Conservation (phyloP, 2,329 filamentous ascomycete genomes). For the Cercospora janseana region DNA sequence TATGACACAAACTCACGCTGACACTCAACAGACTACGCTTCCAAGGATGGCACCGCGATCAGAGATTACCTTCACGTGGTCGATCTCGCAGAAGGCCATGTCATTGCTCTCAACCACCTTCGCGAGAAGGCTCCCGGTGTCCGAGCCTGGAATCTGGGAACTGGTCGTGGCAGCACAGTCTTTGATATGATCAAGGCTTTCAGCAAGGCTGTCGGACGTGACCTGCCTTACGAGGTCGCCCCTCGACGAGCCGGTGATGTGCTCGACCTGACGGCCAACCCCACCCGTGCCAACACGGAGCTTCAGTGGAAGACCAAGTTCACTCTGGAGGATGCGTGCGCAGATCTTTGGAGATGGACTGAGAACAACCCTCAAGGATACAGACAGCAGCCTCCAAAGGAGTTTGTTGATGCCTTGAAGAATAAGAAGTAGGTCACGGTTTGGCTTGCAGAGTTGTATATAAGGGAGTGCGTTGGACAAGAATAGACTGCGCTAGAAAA, state of each 20-base stretch:
- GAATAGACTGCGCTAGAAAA: slow-evolving; percentile 7
- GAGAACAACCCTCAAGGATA: slow-evolving; percentile 96
- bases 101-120: slow-evolving; percentile 87
- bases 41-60: slow-evolving; percentile 87
- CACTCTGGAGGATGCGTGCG: slow-evolving; percentile 88
- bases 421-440: slow-evolving; percentile 26
- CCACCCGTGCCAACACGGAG: slow-evolving; percentile 80
- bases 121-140: slow-evolving; percentile 81
- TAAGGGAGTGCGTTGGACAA: background rate
- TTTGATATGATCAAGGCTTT: slow-evolving; percentile 98
- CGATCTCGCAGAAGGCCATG: slow-evolving; percentile 81
- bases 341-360: slow-evolving; percentile 95
- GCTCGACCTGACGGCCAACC: slow-evolving; percentile 89
- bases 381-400: slow-evolving; percentile 81
- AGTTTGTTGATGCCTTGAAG: slow-evolving; percentile 62
- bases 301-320: slow-evolving; percentile 88
- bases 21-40: slow-evolving; percentile 70
- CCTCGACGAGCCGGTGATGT: slow-evolving; percentile 84
- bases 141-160: slow-evolving; percentile 94
- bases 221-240: slow-evolving; percentile 83
- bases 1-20: slow-evolving; percentile 11
- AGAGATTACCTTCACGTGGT: slow-evolving; percentile 98
- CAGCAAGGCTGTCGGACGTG: slow-evolving; percentile 76
- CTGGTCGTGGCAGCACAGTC: slow-evolving; percentile 90
- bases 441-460: background rate